phyloP scores from a whole-genome alignment of 768 basidiomycete species.

The Chlorophyllum brunneum region DNA sequence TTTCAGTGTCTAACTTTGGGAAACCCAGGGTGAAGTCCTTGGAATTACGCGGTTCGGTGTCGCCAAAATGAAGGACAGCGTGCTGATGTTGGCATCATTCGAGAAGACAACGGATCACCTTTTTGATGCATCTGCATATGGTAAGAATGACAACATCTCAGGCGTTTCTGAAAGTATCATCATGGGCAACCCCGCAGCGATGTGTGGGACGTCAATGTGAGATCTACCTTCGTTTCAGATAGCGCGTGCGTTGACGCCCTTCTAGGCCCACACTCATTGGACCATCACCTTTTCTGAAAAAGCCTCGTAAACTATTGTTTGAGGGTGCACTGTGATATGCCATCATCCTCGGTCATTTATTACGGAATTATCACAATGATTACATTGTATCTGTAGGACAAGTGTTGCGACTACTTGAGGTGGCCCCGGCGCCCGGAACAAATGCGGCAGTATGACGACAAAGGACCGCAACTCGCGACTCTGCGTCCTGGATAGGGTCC shows the following conservation, averaged over 20 bases:
- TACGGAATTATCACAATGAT: neutral
- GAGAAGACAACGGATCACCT: conserved; percentile 99
- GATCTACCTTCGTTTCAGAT: conserved; percentile 18
- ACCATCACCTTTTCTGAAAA: conserved; percentile 38
- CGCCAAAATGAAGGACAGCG: conserved; percentile 99
- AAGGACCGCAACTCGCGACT: neutral
- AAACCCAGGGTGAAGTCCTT: conserved; percentile 84
- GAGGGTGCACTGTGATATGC: conserved; percentile 44
- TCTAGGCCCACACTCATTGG: conserved; percentile 49
- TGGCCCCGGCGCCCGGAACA: neutral
- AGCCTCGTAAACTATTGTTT: conserved; percentile 47
- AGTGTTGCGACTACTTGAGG: neutral
- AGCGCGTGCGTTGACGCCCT: conserved; percentile 5
- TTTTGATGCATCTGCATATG: conserved; percentile 95
- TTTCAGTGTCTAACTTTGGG: neutral
- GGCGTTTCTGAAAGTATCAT: conserved; percentile 99
- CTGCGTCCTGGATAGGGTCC: conserved; percentile 2
- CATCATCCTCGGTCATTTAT: no score
- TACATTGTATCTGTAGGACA: neutral
- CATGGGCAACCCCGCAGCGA: conserved; percentile 95
- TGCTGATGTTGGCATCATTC: conserved; percentile 98
- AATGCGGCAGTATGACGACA: neutral
- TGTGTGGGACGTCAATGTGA: conserved; percentile 92
- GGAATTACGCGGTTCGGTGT: conserved; percentile 99
- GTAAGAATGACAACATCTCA: conserved; percentile 91